Evolutionary conservation across 2,329 filamentous ascomycete species (phyloP).

Genomic region (Cladosporium sphaerospermum): DNA sequence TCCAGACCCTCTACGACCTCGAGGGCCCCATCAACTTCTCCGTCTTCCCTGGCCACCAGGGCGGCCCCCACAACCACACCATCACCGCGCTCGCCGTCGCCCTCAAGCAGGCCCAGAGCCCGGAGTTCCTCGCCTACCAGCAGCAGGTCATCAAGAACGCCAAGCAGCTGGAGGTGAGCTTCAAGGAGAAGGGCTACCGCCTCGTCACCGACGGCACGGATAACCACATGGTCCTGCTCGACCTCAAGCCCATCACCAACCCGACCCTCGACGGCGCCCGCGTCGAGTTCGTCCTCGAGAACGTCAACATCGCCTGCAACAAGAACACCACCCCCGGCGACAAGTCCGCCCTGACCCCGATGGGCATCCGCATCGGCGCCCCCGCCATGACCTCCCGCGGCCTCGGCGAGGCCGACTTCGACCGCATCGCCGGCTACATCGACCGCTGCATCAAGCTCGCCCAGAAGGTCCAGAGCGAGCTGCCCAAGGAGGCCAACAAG

Average conservation of each 20-base stretch:
- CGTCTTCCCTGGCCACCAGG: conserved; percentile 98
- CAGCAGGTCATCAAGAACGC: conserved; percentile 87
- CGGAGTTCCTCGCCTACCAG: conserved; percentile 93
- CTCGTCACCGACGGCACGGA: conserved; percentile 94
- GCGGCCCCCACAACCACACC: conserved; percentile 98
- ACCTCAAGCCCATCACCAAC: conserved; percentile 68
- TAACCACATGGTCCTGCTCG: conserved; percentile 93
- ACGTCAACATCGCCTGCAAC: conserved; percentile 98
- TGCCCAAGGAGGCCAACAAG: conserved; percentile 98
- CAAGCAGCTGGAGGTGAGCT: conserved; percentile 71
- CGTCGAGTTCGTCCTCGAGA: conserved; percentile 91
- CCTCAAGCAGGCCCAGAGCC: conserved; percentile 82
- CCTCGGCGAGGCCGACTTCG: conserved; percentile 87
- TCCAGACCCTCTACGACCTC: conserved; percentile 71
- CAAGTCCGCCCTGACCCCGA: conserved; percentile 91
- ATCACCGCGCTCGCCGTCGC: conserved; percentile 95
- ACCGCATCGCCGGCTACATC: conserved; percentile 83
- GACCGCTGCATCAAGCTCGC: conserved; percentile 82
- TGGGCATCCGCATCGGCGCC: conserved; percentile 90
- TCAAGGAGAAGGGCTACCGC: conserved; percentile 84
- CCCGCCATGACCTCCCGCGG: conserved; percentile 97
- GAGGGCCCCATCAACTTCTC: conserved; percentile 98
- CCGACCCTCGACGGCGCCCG: conserved; percentile 78
- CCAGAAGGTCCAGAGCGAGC: conserved; percentile 74
- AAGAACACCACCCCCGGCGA: conserved; percentile 98